Evolutionary conservation across 139 green algal genomes (phyloP).

Genomic region (Tetradesmus lagerheimii): DNA sequence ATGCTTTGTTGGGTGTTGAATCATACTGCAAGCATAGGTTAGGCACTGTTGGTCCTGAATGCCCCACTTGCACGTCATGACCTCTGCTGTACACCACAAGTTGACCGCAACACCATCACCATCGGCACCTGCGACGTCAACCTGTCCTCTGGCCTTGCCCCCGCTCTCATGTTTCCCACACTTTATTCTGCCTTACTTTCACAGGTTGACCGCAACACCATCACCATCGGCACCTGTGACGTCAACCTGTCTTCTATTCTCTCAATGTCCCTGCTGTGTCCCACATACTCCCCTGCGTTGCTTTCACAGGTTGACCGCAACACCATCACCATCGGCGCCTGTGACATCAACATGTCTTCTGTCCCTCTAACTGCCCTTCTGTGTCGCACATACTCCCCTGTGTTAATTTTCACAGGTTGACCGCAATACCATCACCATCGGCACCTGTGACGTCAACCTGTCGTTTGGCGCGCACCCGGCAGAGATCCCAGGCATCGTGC

Average conservation of each 20-base stretch:
- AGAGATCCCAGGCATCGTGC: slow-evolving; percentile 77
- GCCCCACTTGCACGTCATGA: background rate
- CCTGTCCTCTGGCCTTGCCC: slow-evolving; percentile 92
- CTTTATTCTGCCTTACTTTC: no score
- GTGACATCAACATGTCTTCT: slow-evolving; percentile 90
- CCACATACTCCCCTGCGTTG: no score
- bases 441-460: slow-evolving; percentile 83
- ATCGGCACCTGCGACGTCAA: slow-evolving; percentile 84
- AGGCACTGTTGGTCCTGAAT: background rate
- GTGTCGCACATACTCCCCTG: no score
- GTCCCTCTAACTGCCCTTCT: no score
- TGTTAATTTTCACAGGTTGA: no score
- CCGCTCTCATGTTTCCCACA: no score
- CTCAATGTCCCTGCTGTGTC: no score
- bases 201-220: no score
- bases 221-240: slow-evolving; percentile 81
- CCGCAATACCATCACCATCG: slow-evolving; percentile 91
- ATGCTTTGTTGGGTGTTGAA: no score
- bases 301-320: no score
- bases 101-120: slow-evolving; percentile 92
- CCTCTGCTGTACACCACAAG: slow-evolving; percentile 52
- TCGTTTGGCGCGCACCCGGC: slow-evolving; percentile 89
- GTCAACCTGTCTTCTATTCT: slow-evolving; percentile 90
- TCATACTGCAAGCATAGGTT: no score
- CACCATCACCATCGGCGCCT: slow-evolving; percentile 82